Base-by-base conservation (phyloP, 202 grass and related monocot species). In the Schoenoplectus tabernaemontani region DNA sequence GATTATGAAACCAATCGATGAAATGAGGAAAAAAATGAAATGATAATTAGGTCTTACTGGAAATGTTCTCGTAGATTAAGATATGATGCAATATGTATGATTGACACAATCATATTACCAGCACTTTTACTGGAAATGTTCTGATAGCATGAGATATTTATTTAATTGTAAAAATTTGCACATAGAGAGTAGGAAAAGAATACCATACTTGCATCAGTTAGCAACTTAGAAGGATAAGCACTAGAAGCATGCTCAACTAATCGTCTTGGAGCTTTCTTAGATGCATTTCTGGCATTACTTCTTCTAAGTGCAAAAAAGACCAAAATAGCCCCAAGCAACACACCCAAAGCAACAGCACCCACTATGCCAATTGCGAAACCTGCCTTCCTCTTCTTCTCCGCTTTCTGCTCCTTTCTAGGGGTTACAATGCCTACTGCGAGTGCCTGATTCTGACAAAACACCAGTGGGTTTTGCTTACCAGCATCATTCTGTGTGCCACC, bases 391-490 rank as follows among this genome's bases (percentile, higher is more conserved):
- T 16, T 84, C 32, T 23, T 65, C 7, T 71, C n/a, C 70, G 76
- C 88, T 26, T 62, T 82, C 61, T 50, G 82, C 26, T 38, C 78
- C 15, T 71, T 28, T 46, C 82, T 59, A 4, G 57, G 82, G 11
- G 84, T 74, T 81, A 91, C 43, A 41, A 98, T 95, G 20, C 96
- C 96, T n/a, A 98, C 96, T 1, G 96, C 96, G 47, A 98, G 57
- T 43, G 96, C 96, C 68, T 95, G 91, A 64, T 94, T 98, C 86
- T 87, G 86, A 76, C 96, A 98, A 85, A 92, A 92, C 6, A 83
- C 79, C 2, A 75, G 33, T 32, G 86, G 90, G 68, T 92, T 87
- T 90, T 98, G 91, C 57, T 71, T 85, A 23, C 66, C 43, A 58
- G 59, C 74, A 62, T 7, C 53, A 54, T 65, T 83, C 10, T 53